A percentile compares a stretch with the other conserved stretches of the same genome.
These are phyloP conservation scores for Theobroma cacao DNA, from an alignment of 345 rosid species.

Conservation along the genomic window DNA sequence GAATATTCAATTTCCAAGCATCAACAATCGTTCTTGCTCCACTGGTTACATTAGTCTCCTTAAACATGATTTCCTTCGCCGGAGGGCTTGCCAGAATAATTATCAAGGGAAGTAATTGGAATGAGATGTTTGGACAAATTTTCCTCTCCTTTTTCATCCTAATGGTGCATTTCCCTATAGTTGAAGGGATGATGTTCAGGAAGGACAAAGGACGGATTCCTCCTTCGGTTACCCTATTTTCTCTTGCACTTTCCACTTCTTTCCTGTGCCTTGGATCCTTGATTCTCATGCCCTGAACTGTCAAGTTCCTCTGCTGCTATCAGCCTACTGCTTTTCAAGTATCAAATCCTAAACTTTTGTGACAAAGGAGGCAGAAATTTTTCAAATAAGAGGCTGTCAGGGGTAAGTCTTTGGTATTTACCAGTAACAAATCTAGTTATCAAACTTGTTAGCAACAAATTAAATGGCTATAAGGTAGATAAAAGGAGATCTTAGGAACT, in stretches of 20 bases:
- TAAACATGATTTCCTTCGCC: slow-evolving; percentile 31
- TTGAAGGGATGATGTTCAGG: slow-evolving; percentile 44
- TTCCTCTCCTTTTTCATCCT: slow-evolving; percentile 35
- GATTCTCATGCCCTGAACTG: not conserved
- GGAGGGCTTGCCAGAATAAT: slow-evolving; percentile 29
- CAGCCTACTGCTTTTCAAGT: not conserved
- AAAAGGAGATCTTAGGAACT: too few species aligned
- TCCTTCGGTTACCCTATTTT: slow-evolving; percentile 16
- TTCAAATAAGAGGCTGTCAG: not conserved
- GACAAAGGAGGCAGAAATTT: not conserved
- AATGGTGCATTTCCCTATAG: slow-evolving; percentile 29
- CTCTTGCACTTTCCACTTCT: slow-evolving; percentile 6
- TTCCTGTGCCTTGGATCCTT: slow-evolving; percentile 19
- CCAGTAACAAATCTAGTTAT: not conserved
- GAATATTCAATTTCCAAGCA: slow-evolving; percentile 37
- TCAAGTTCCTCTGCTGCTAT: not conserved
- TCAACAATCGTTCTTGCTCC: slow-evolving; percentile 36
- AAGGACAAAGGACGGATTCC: slow-evolving; percentile 44
- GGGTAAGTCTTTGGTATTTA: not conserved
- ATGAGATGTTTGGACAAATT: slow-evolving; percentile 26
- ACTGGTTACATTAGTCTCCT: slow-evolving; percentile 23
- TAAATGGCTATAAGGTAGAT: not conserved
- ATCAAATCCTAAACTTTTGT: not conserved
- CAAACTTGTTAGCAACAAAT: not conserved
- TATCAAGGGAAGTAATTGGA: slow-evolving; percentile 12